Base-by-base conservation (phyloP, 108 stramenopile species). In the Nitzschia sp. region DNA sequence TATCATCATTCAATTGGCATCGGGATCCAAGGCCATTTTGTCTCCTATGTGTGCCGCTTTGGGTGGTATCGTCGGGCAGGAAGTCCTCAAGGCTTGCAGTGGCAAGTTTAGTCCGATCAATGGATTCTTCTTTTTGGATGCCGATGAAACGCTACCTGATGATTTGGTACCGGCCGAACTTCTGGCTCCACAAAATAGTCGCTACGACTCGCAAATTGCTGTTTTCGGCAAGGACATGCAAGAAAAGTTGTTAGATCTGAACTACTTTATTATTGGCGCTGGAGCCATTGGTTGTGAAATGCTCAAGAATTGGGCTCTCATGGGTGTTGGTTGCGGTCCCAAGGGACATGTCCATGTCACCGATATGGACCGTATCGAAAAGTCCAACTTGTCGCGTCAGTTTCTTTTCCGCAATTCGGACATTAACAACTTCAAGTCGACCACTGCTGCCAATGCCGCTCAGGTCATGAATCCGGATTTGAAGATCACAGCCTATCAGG, bases 211-310 rank as follows among this genome's bases (percentile, higher is more conserved):
- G 16, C 92, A 86, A 46, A 82, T 95, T 72, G 88, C 89, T 26
- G 81, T 83, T 58, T 95, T 88, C 77, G 94, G 94, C 64, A 85
- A 78, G 67, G 84, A 87, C 28, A 82, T 85, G 52, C 93, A 91
- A 61, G 68, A 81, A 58, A 89, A 91, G 64, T 38, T 94, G 6
- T 61, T 87, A 35, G 87, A 83, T 66, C 60, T 91, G 55, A 81
- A 85, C 27, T 91, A 91, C 54, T 98, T 99, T 67, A 83, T 99
- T 26, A 92, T 99, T 58, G 99, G 99, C 8, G 98, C 98, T 16
- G 99, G 99, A 16, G 99, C 99, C 45, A 98, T 99, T 76, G 99
- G 99, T 1, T 99, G 99, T 76, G 99, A 99, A 81, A 97, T 99
- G 97, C 90, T 99, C 62, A 99, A 99, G 86, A 98, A 98, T 79